phyloP scores from a whole-genome alignment of 129 eudicot species.

The Silybum marianum region DNA sequence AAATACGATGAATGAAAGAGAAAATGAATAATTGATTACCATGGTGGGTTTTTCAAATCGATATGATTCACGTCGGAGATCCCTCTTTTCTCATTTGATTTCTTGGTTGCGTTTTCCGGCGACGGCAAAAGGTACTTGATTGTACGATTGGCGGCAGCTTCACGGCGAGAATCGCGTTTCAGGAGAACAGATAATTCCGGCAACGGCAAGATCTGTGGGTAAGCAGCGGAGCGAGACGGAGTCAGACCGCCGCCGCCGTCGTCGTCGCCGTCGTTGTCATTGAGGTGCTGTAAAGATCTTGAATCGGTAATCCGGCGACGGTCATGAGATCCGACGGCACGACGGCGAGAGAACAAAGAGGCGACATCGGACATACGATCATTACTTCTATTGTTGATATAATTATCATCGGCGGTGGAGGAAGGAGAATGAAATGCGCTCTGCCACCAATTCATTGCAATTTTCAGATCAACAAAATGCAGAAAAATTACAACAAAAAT shows the following conservation, averaged over 20 bases:
- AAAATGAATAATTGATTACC: constrained; percentile 3
- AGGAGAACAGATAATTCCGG: constrained; percentile 49
- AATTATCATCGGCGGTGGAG: constrained; percentile 26
- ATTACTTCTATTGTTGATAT: constrained; percentile 3
- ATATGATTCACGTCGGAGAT: not conserved
- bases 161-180: constrained; percentile 30
- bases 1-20: not conserved
- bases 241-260: constrained; percentile 5
- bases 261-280: constrained; percentile 20
- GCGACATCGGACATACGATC: constrained; percentile 8
- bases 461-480: constrained; percentile 1
- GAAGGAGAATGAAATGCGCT: constrained; percentile 36
- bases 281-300: constrained; percentile 32
- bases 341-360: constrained; percentile 12
- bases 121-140: constrained; percentile 43
- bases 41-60: not conserved
- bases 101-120: constrained; percentile 31
- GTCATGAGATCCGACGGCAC: constrained; percentile 19
- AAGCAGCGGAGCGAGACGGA: constrained; percentile 9
- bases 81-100: constrained; percentile 19
- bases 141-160: constrained; percentile 17
- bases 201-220: constrained; percentile 66
- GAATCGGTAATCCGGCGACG: constrained; percentile 25
- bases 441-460: constrained; percentile 59
- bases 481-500: not conserved